These are phyloP conservation scores for Hygrophila difformis DNA, from an alignment of 257 asterid species.

Conservation along the genomic window DNA sequence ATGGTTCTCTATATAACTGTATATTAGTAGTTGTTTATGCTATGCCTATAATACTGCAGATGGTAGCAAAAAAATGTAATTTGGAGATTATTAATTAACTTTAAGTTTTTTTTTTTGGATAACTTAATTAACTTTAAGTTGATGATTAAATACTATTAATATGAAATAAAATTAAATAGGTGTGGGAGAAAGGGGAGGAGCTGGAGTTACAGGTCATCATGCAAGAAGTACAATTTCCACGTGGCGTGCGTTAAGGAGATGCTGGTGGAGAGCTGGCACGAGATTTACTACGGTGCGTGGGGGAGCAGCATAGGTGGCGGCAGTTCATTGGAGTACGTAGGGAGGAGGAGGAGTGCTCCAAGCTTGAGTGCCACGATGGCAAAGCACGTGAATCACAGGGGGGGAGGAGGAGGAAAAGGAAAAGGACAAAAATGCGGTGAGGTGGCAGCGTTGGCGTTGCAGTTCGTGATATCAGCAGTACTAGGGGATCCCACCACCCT, in stretches of 20 bases:
- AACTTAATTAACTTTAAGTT: too few species aligned
- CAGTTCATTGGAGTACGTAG: slow-evolving; percentile 21
- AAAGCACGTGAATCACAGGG: slow-evolving; percentile 34
- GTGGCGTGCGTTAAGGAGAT: slow-evolving; percentile 94
- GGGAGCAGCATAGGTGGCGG: slow-evolving; percentile 14
- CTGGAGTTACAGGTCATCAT: slow-evolving; percentile 82
- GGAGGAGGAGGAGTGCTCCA: slow-evolving; percentile 54
- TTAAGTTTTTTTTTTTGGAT: too few species aligned
- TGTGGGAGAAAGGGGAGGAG: slow-evolving; percentile 93
- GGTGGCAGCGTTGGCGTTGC: slow-evolving; percentile 80
- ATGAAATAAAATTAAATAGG: slow-evolving; percentile 13
- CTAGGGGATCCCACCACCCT: slow-evolving; percentile 97
- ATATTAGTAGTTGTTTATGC: too few species aligned
- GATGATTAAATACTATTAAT: too few species aligned
- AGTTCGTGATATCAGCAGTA: slow-evolving; percentile 91
- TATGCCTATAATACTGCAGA: too few species aligned
- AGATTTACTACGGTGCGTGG: slow-evolving; percentile 39
- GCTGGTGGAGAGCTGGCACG: slow-evolving; percentile 89
- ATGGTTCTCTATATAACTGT: too few species aligned
- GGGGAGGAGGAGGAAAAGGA: slow-evolving; percentile 36
- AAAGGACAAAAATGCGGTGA: slow-evolving; percentile 69
- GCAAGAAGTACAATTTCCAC: slow-evolving; percentile 88
- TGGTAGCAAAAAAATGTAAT: too few species aligned
- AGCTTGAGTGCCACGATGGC: slow-evolving; percentile 60
- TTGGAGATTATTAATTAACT: too few species aligned